A percentile compares a stretch with the other conserved stretches of the same genome.
phyloP scores from a whole-genome alignment of 1,139 yeast genomes.

The Saccharomyces hybrid region DNA sequence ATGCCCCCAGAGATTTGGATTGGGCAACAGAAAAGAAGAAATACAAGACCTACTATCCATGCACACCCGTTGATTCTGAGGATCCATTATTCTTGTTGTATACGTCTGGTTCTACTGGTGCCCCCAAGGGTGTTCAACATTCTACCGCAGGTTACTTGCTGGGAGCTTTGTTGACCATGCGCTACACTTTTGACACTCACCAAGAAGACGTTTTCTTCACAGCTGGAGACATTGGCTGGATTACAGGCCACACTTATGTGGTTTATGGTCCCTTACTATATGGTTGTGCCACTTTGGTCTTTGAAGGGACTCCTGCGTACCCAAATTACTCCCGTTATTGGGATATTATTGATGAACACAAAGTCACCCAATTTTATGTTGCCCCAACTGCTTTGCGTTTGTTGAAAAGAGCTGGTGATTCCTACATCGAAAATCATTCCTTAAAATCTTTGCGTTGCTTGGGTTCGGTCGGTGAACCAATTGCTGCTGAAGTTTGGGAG shows the following conservation, averaged over 20 bases:
- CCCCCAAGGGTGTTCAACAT: constrained; percentile 95
- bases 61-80: constrained; percentile 81
- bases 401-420: constrained; percentile 74
- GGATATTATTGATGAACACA: constrained; percentile 73
- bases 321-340: constrained; percentile 75
- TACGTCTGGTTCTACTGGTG: constrained; percentile 95
- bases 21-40: constrained; percentile 72
- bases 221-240: constrained; percentile 89
- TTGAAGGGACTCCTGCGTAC: constrained; percentile 83
- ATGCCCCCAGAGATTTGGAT: constrained; percentile 61
- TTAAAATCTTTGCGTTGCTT: constrained; percentile 60
- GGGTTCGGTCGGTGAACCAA: constrained; percentile 90
- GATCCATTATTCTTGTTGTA: constrained; percentile 90
- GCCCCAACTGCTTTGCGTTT: constrained; percentile 87
- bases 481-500: constrained; percentile 89
- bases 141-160: constrained; percentile 73
- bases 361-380: constrained; percentile 76
- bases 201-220: constrained; percentile 67
- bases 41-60: constrained; percentile 75
- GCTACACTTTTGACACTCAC: constrained; percentile 71
- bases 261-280: constrained; percentile 73
- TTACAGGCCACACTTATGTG: constrained; percentile 78
- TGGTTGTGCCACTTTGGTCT: constrained; percentile 77
- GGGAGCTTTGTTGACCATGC: constrained; percentile 62
- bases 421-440: constrained; percentile 55